These are phyloP conservation scores for Globisporangium echinulatum DNA, from an alignment of 352 stramenopile species.

Conservation along the genomic window DNA sequence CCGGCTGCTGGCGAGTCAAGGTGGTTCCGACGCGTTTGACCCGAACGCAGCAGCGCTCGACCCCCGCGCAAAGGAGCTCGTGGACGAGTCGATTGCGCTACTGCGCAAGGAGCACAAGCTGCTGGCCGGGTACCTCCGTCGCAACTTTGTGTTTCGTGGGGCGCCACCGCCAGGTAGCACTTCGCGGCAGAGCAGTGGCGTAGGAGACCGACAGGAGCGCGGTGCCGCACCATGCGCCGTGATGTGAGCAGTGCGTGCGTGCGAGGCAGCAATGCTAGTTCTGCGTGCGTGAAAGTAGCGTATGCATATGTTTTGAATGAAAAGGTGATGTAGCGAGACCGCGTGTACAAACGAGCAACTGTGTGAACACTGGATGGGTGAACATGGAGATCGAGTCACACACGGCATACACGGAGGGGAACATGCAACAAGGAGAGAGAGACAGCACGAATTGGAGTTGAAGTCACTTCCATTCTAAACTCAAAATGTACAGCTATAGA, in stretches of 20 bases:
- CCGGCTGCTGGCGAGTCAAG: conserved; percentile 40
- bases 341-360: too few species aligned
- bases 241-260: conserved; percentile 9
- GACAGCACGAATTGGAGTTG: too few species aligned
- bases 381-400: too few species aligned
- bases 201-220: conserved; percentile 11
- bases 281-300: too few species aligned
- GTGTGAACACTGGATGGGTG: too few species aligned
- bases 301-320: too few species aligned
- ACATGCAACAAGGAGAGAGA: too few species aligned
- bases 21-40: conserved; percentile 18
- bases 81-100: conserved; percentile 33
- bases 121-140: conserved; percentile 65
- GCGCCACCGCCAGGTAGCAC: conserved; percentile 4
- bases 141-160: conserved; percentile 73
- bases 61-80: conserved; percentile 20
- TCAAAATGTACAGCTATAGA: too few species aligned
- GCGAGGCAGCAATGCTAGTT: too few species aligned
- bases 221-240: conserved; percentile 9
- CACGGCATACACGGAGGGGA: too few species aligned
- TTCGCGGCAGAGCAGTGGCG: conserved; percentile 7
- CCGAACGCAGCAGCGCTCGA: conserved; percentile 10
- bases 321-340: too few species aligned
- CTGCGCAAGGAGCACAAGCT: conserved; percentile 61
- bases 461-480: too few species aligned